phyloP scores from a whole-genome alignment of 768 basidiomycete species.

The Mycena rebaudengoi region DNA sequence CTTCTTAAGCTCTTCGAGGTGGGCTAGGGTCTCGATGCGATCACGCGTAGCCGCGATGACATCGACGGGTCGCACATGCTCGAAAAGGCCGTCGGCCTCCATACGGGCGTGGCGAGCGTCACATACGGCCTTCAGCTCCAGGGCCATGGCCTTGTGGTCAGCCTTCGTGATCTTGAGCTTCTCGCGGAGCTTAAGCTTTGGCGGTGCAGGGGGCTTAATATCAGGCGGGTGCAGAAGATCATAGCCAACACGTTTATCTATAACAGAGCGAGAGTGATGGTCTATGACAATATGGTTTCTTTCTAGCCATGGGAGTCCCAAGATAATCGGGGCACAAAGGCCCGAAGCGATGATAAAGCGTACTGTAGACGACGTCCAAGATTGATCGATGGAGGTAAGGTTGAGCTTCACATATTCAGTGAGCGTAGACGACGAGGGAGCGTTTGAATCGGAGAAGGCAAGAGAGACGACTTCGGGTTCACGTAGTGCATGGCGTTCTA shows the following conservation, averaged over 20 bases:
- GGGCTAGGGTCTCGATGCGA: neutral
- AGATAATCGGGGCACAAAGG: conserved; percentile 27
- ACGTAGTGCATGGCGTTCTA: neutral
- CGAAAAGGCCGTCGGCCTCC: neutral
- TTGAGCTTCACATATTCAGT: conserved; percentile 25
- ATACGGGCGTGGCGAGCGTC: neutral
- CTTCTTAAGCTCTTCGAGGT: neutral
- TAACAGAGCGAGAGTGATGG: conserved; percentile 11
- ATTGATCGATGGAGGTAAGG: conserved; percentile 6
- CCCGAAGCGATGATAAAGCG: conserved; percentile 19
- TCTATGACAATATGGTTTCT: conserved; percentile 36
- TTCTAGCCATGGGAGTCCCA: conserved; percentile 33
- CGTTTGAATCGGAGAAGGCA: neutral
- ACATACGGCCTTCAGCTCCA: neutral
- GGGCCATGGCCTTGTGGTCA: neutral
- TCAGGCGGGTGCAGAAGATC: neutral
- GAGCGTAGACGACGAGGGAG: neutral
- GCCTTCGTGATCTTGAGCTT: conserved; percentile 22
- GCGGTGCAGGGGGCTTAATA: neutral
- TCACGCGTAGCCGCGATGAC: neutral
- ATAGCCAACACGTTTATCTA: neutral
- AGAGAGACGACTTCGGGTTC: conserved; percentile 10
- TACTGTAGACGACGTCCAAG: neutral
- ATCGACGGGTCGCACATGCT: neutral
- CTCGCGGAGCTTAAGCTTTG: conserved; percentile 1